Percentiles rank a stretch among this genome's conserved stretches.
Evolutionary conservation across 2,329 filamentous ascomycete genomes (phyloP).

Genomic region (Didymella pinodella): DNA sequence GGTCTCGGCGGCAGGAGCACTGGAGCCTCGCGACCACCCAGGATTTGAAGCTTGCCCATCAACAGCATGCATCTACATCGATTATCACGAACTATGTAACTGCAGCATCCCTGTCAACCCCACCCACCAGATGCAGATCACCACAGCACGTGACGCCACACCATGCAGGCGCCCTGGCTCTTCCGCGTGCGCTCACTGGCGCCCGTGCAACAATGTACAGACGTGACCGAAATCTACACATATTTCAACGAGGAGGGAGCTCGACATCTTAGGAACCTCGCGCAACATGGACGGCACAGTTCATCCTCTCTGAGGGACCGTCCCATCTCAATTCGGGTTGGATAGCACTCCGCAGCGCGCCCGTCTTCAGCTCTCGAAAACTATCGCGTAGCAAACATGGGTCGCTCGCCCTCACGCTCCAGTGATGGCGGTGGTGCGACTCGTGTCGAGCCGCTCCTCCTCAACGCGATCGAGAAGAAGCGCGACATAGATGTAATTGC

Average conservation of each 20-base stretch:
- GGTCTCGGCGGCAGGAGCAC: background rate
- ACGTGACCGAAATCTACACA: conserved; percentile 8
- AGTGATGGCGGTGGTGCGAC: conserved; percentile 46
- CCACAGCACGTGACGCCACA: conserved; percentile 41
- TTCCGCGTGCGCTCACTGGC: conserved; percentile 20
- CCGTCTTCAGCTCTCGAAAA: background rate
- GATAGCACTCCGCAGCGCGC: conserved; percentile 8
- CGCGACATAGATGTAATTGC: conserved; percentile 42
- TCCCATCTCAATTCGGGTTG: conserved; percentile 19
- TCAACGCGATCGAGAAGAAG: conserved; percentile 47
- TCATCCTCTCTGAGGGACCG: conserved; percentile 12
- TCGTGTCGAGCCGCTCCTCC: conserved; percentile 46
- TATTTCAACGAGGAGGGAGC: conserved; percentile 7
- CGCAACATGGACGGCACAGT: conserved; percentile 21
- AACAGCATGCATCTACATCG: background rate
- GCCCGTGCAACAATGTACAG: conserved; percentile 25
- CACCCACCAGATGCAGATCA: conserved; percentile 18
- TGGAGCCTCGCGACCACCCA: background rate
- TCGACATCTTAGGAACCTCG: conserved; percentile 12
- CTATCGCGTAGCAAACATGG: conserved; percentile 34
- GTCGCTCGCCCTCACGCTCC: conserved; percentile 47
- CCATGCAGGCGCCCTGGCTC: conserved; percentile 27
- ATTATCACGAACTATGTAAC: background rate
- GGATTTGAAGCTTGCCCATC: background rate
- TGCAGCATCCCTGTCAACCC: conserved; percentile 4